phyloP scores from a whole-genome alignment of 1,284 basidiomycete genomes.

The Xerocomus nothofagi region DNA sequence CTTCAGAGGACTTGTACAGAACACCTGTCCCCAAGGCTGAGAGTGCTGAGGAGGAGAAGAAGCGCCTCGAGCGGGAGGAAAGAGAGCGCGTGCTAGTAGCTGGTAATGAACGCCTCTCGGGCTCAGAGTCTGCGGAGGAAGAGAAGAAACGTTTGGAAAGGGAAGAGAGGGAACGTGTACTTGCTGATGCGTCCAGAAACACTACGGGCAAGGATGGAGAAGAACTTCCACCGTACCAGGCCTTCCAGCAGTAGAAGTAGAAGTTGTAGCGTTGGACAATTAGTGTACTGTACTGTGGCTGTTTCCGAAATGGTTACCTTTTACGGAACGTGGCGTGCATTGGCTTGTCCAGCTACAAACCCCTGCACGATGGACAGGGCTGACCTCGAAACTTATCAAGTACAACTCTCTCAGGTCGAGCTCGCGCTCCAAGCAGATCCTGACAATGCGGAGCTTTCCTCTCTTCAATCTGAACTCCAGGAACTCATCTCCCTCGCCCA shows the following conservation, averaged over 20 bases:
- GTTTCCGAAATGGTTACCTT: slow-evolving; percentile 11
- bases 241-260: slow-evolving; percentile 35
- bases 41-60: slow-evolving; percentile 57
- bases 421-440: slow-evolving; percentile 83
- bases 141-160: slow-evolving; percentile 69
- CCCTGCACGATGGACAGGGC: slow-evolving; percentile 58
- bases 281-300: too few relatives aligned
- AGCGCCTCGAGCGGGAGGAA: slow-evolving; percentile 42
- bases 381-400: slow-evolving; percentile 87
- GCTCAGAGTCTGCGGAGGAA: slow-evolving; percentile 55
- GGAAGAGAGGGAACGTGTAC: slow-evolving; percentile 59
- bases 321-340: slow-evolving; percentile 17
- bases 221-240: slow-evolving; percentile 68
- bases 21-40: slow-evolving; percentile 25
- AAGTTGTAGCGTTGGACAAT: too few relatives aligned
- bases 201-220: slow-evolving; percentile 40
- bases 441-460: slow-evolving; percentile 72
- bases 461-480: slow-evolving; percentile 81
- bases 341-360: not conserved
- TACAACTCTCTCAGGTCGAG: slow-evolving; percentile 89
- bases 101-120: slow-evolving; percentile 17
- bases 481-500: slow-evolving; percentile 90
- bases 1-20: slow-evolving; percentile 35
- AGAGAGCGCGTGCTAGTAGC: slow-evolving; percentile 37
- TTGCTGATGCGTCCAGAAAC: slow-evolving; percentile 26